Conservation (phyloP, 352 stramenopile species). For the Phytophthora citricola region DNA sequence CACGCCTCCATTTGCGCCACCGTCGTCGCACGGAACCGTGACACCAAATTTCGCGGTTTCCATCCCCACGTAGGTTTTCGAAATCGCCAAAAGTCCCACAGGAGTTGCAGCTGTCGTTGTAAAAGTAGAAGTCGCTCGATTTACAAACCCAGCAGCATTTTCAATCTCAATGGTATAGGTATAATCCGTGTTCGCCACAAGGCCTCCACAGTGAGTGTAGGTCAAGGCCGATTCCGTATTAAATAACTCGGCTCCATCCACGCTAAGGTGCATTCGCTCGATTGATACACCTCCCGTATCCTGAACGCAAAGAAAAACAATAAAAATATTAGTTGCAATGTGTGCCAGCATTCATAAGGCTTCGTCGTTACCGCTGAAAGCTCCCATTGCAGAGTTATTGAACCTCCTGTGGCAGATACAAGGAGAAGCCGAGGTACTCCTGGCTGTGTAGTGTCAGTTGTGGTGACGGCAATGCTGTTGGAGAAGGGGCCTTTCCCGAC, state of each 20-base stretch:
- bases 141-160: constrained; percentile 44
- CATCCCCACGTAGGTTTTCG: constrained; percentile 4
- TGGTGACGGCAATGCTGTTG: constrained; percentile 5
- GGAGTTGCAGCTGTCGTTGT: constrained; percentile 19
- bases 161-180: constrained; percentile 57
- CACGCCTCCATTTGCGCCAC: constrained; percentile 12
- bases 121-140: constrained; percentile 32
- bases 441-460: constrained; percentile 32
- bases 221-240: constrained; percentile 24
- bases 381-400: constrained; percentile 41
- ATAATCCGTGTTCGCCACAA: constrained; percentile 33
- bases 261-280: constrained; percentile 40
- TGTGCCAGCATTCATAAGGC: too few relatives aligned
- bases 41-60: constrained; percentile 26
- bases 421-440: constrained; percentile 34
- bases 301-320: constrained; percentile 2
- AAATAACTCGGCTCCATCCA: constrained; percentile 35
- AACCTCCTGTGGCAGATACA: constrained; percentile 34
- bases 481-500: constrained; percentile 44
- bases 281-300: constrained; percentile 52
- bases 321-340: too few relatives aligned
- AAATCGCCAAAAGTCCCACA: constrained; percentile 25
- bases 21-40: constrained; percentile 42
- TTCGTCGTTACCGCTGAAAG: constrained; percentile 37
- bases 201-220: constrained; percentile 46